Evolutionary conservation across 2,329 filamentous ascomycete genomes (phyloP), one percentile per base, ranked within the genome.

Genomic region (Exophiala bonariae): DNA sequence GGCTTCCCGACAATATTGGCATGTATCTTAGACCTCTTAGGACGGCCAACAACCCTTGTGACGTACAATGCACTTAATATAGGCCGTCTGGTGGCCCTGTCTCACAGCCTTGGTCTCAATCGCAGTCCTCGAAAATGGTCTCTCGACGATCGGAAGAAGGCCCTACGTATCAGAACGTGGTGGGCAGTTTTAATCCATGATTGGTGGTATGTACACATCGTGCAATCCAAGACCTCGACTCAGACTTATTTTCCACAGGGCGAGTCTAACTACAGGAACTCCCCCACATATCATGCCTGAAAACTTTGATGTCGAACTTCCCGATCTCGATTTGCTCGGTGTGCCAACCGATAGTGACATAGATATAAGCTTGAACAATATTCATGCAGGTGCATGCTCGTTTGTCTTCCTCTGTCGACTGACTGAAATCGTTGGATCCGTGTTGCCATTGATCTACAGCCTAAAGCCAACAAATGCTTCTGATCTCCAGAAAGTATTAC

Each of bases 1-100:
- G 78, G 79, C 0, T 67, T 83, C 34, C 80, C 80, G 1, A 80
- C 79, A 1, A 72, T 84, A 16, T 72, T 75, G 22, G 76, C 79
- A 2, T 74, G 79, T 4, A 60, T 83, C 3, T 68, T 84, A 8
- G 81, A 84, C 54, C 65, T 83, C 2, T 76, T 75, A 1, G 81
- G 81, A 1, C 69, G 81, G 2, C 81, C 81, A 14, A 49, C 49
- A 7, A 49, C 34, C 33, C 33, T 41, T 11, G 42, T 52, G 30
- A 40, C 47, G 13, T 45, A 38, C 32, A 80, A 80, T 56, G 74
- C 77, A 11, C 72, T 77, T 30, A 75, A 75, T 11, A 75, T 73
- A 49, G 76, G 76, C 1, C 74, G 76, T 3, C 76, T 73, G 18
- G 68, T 79, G 5, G 75, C 75, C 4, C 65, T 81, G n/a, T 74